A percentile compares a stretch with the other conserved stretches of the same genome.
phyloP scores from a whole-genome alignment of 768 basidiomycete genomes.

The Calvatia gigantea region DNA sequence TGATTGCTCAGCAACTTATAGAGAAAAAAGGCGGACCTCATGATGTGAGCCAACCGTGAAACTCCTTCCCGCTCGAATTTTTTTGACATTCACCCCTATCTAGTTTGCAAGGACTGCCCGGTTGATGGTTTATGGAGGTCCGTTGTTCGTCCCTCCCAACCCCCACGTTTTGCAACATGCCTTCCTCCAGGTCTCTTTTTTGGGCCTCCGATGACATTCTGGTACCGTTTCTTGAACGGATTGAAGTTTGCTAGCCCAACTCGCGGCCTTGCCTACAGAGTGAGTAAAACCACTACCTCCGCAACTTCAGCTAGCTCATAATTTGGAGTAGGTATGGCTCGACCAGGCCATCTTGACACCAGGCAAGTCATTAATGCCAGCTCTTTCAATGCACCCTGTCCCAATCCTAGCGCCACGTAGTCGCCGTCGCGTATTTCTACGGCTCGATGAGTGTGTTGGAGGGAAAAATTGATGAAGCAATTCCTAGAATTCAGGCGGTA shows the following conservation, averaged over 20 bases:
- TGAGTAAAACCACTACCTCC: conserved; percentile 29
- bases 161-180: neutral
- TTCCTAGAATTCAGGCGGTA: conserved; percentile 46
- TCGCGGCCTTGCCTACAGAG: conserved; percentile 58
- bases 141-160: conserved; percentile 10
- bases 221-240: conserved; percentile 72
- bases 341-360: conserved; percentile 83
- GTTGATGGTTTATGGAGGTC: conserved; percentile 72
- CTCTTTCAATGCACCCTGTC: neutral
- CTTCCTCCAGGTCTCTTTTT: conserved; percentile 57
- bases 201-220: conserved; percentile 78
- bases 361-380: conserved; percentile 26
- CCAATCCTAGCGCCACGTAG: conserved; percentile 19
- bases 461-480: conserved; percentile 53
- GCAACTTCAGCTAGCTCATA: neutral
- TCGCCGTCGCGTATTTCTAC: conserved; percentile 51
- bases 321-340: conserved; percentile 57
- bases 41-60: conserved; percentile 50
- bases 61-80: neutral
- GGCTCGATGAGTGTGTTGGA: conserved; percentile 79
- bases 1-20: conserved; percentile 84
- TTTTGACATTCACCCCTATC: neutral
- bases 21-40: conserved; percentile 71
- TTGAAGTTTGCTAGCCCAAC: conserved; percentile 65
- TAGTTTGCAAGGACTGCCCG: conserved; percentile 62